phyloP scores from a whole-genome alignment of 441 rosid genomes.

The Manihot esculenta region DNA sequence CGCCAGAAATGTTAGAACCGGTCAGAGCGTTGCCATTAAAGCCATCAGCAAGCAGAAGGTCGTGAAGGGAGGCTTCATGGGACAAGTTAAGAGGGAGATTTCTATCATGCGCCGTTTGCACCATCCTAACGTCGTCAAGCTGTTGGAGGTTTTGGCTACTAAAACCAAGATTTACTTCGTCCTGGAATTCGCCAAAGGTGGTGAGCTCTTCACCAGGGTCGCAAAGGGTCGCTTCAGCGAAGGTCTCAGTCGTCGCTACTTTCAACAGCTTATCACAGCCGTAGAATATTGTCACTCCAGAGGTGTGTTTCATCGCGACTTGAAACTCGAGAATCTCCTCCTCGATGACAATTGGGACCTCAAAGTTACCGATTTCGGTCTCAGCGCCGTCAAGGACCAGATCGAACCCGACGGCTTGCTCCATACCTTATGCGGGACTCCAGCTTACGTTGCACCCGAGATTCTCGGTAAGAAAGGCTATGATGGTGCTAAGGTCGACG shows the following conservation, averaged over 20 bases:
- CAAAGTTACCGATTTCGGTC: constrained; percentile 87
- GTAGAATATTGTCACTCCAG: constrained; percentile 69
- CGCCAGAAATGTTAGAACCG: constrained; percentile 52
- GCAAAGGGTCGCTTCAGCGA: constrained; percentile 73
- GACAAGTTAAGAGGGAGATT: constrained; percentile 78
- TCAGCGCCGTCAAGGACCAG: constrained; percentile 70
- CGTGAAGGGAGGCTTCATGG: constrained; percentile 31
- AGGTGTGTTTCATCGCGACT: constrained; percentile 79
- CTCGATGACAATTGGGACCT: constrained; percentile 70
- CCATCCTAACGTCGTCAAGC: constrained; percentile 66
- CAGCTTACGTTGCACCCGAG: constrained; percentile 97
- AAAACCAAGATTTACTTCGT: constrained; percentile 65
- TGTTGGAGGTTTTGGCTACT: constrained; percentile 73
- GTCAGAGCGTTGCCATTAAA: constrained; percentile 81
- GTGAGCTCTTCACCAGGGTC: constrained; percentile 73
- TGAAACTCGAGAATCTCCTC: constrained; percentile 78
- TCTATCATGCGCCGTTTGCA: constrained; percentile 71
- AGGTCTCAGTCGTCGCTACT: constrained; percentile 71
- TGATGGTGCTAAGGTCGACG: constrained; percentile 83
- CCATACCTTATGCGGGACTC: constrained; percentile 86
- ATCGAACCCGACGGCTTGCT: constrained; percentile 61
- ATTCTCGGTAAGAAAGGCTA: constrained; percentile 76
- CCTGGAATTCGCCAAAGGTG: constrained; percentile 85
- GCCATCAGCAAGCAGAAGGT: constrained; percentile 69
- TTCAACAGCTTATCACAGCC: constrained; percentile 81